Conservation (phyloP, 2,329 filamentous ascomycete genomes). For the Hypoxylon sp. region DNA sequence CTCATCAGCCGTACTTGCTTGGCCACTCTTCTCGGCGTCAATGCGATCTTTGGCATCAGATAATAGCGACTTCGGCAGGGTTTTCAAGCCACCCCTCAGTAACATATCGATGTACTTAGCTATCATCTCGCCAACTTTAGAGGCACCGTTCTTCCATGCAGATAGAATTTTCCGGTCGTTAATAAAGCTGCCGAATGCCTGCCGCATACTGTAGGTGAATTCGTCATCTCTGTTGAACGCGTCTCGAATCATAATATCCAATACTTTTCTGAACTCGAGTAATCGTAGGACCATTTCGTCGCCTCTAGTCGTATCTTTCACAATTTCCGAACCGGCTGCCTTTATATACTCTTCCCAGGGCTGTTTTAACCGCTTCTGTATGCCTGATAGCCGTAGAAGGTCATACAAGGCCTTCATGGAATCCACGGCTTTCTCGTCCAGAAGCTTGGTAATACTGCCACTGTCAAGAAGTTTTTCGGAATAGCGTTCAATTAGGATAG, state of each 20-base stretch:
- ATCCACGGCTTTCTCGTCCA: conserved; percentile 77
- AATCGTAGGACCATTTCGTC: conserved; percentile 90
- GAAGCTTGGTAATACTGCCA: conserved; percentile 77
- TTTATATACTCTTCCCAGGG: conserved; percentile 87
- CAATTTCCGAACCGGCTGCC: conserved; percentile 79
- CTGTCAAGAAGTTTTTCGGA: conserved; percentile 75
- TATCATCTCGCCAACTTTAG: conserved; percentile 98
- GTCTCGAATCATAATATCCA: conserved; percentile 82
- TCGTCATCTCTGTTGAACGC: conserved; percentile 84
- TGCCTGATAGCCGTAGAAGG: conserved; percentile 78
- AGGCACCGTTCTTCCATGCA: conserved; percentile 85
- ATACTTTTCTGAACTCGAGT: conserved; percentile 81
- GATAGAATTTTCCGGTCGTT: conserved; percentile 84
- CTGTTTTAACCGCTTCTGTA: conserved; percentile 77
- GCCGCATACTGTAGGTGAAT: conserved; percentile 83
- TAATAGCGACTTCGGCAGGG: conserved; percentile 78
- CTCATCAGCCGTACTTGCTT: conserved; percentile 82
- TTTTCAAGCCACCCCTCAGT: conserved; percentile 88
- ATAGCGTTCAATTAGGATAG: conserved; percentile 78
- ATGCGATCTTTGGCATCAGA: conserved; percentile 72
- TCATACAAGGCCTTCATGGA: conserved; percentile 84
- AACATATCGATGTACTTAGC: conserved; percentile 96
- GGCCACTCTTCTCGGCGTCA: conserved; percentile 72
- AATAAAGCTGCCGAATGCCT: conserved; percentile 91
- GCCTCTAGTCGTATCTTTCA: conserved; percentile 82